Percentiles rank a stretch among this genome's conserved stretches.
Evolutionary conservation across 805 yeast genomes (phyloP).

Genomic region (Millerozyma acaciae): DNA sequence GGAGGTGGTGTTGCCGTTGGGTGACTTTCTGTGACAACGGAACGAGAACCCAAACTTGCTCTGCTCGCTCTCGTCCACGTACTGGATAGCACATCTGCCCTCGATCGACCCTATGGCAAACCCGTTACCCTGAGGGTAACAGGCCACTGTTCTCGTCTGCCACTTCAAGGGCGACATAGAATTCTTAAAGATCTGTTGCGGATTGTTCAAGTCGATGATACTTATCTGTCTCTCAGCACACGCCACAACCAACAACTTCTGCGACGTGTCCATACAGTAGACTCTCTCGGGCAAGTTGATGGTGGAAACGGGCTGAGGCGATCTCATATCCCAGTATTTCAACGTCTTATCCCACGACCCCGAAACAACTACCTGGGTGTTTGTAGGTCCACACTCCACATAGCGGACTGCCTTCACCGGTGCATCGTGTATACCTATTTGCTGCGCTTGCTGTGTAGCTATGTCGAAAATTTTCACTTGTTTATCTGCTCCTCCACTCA

Average conservation of each 20-base stretch:
- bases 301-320: slow-evolving; percentile 76
- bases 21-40: slow-evolving; percentile 83
- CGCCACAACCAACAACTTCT: slow-evolving; percentile 83
- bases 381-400: slow-evolving; percentile 82
- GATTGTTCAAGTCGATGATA: slow-evolving; percentile 75
- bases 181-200: slow-evolving; percentile 75
- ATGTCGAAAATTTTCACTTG: slow-evolving; percentile 81
- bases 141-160: slow-evolving; percentile 80
- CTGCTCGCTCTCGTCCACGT: slow-evolving; percentile 79
- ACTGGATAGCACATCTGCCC: slow-evolving; percentile 93
- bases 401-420: slow-evolving; percentile 71
- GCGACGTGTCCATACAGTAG: slow-evolving; percentile 80
- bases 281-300: slow-evolving; percentile 85
- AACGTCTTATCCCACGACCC: slow-evolving; percentile 97
- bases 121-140: slow-evolving; percentile 91
- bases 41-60: slow-evolving; percentile 76
- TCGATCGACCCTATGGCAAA: slow-evolving; percentile 91
- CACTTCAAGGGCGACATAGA: slow-evolving; percentile 75
- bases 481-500: slow-evolving; percentile 84
- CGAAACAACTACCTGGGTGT: slow-evolving; percentile 77
- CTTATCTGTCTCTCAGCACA: slow-evolving; percentile 86
- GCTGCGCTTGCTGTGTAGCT: slow-evolving; percentile 74
- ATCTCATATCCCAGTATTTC: slow-evolving; percentile 91
- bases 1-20: slow-evolving; percentile 31
- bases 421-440: slow-evolving; percentile 81